A percentile compares a stretch with the other conserved stretches of the same genome.
phyloP scores from a whole-genome alignment of 495 filamentous ascomycete genomes.

The Aspergillus sparsus region DNA sequence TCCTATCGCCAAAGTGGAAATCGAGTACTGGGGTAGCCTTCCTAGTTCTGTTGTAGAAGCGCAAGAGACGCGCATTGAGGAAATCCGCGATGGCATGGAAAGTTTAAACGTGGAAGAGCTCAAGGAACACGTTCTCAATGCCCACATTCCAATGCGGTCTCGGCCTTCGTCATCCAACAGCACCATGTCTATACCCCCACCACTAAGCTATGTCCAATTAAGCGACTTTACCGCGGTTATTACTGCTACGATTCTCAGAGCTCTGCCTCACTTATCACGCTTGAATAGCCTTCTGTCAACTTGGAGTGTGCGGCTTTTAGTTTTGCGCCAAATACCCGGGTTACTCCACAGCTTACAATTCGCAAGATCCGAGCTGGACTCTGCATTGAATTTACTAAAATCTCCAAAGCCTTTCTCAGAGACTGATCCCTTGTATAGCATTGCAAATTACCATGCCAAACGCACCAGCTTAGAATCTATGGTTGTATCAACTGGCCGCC shows the following conservation, averaged over 20 bases:
- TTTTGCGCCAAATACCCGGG: conserved; percentile 69
- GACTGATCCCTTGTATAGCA: conserved; percentile 33
- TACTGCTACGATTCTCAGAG: conserved; percentile 82
- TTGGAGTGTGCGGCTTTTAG: conserved; percentile 75
- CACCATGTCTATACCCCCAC: conserved; percentile 52
- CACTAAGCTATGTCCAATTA: conserved; percentile 58
- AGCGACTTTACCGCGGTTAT: conserved; percentile 88
- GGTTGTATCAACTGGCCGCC: conserved; percentile 66
- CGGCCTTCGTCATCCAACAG: conserved; percentile 57
- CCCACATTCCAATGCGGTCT: conserved; percentile 63
- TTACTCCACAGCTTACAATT: conserved; percentile 67
- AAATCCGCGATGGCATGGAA: conserved; percentile 76
- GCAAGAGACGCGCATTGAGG: conserved; percentile 75
- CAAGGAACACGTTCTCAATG: conserved; percentile 82
- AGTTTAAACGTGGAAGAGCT: conserved; percentile 84
- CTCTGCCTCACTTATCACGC: conserved; percentile 77
- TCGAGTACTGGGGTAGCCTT: conserved; percentile 69
- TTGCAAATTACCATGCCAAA: conserved; percentile 61
- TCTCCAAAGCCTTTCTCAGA: conserved; percentile 25
- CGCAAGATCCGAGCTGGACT: conserved; percentile 60
- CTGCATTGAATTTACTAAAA: conserved; percentile 61
- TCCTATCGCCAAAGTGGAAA: conserved; percentile 38
- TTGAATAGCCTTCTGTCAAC: conserved; percentile 66
- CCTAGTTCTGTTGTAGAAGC: conserved; percentile 57
- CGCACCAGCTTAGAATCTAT: conserved; percentile 64